Conservation (phyloP, 2,329 filamentous ascomycete genomes). For the Onygenales sp. region DNA sequence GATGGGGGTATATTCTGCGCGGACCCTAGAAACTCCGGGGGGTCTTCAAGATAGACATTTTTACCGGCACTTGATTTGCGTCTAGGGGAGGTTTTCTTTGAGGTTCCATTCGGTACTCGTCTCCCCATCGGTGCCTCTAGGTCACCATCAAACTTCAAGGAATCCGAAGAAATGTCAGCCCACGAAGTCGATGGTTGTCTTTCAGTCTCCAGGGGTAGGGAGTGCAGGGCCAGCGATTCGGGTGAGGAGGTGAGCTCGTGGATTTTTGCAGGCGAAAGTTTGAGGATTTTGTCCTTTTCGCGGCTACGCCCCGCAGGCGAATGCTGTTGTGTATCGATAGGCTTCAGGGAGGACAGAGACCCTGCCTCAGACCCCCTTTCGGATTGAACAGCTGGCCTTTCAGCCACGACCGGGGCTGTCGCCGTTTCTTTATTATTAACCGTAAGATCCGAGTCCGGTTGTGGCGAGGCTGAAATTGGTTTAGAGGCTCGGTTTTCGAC, state of each 20-base stretch:
- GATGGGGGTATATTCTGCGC: slow-evolving; percentile 10
- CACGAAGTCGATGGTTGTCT: slow-evolving; percentile 16
- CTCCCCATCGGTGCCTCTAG: slow-evolving; percentile 10
- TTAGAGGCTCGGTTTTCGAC: not conserved
- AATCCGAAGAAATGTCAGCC: slow-evolving; percentile 10
- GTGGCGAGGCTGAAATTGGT: not conserved
- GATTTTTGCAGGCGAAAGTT: slow-evolving; percentile 46
- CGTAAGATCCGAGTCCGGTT: not conserved
- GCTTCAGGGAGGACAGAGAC: not conserved
- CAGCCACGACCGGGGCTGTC: not conserved
- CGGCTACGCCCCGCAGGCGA: slow-evolving; percentile 13
- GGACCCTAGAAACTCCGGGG: slow-evolving; percentile 15
- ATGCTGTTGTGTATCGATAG: not conserved
- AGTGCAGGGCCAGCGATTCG: slow-evolving; percentile 43
- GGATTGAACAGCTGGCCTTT: slow-evolving; percentile 10
- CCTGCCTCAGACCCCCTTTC: not conserved
- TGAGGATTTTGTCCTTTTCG: slow-evolving; percentile 35
- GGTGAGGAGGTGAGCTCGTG: slow-evolving; percentile 46
- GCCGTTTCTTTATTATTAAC: not conserved
- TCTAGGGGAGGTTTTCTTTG: slow-evolving; percentile 11
- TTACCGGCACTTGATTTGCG: slow-evolving; percentile 11
- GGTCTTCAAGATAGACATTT: slow-evolving; percentile 18
- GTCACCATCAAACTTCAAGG: not conserved
- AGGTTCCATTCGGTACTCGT: slow-evolving; percentile 11
- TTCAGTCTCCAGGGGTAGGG: slow-evolving; percentile 20